phyloP scores from a whole-genome alignment of 2,329 filamentous ascomycete genomes.

The Phoma herbarum region DNA sequence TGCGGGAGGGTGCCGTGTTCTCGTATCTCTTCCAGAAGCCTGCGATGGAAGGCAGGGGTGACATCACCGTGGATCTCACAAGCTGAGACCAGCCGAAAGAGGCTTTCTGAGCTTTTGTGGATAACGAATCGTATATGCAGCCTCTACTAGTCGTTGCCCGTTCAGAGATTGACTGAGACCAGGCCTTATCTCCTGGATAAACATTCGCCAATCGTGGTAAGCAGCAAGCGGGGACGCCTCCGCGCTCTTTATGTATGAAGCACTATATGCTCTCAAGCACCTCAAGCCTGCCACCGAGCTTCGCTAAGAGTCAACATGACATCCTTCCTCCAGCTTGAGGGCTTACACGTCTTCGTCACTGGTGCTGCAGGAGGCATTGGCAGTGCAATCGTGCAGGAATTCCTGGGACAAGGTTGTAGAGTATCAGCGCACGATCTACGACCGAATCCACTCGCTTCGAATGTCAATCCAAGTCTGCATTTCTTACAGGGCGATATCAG shows the following conservation, averaged over 20 bases:
- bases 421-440: slow-evolving; percentile 63
- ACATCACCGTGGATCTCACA: neutral
- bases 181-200: slow-evolving; percentile 8
- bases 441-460: slow-evolving; percentile 45
- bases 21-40: slow-evolving; percentile 1
- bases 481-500: slow-evolving; percentile 59
- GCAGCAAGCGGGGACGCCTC: neutral
- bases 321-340: slow-evolving; percentile 60
- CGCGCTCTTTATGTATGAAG: neutral
- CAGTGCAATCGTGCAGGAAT: slow-evolving; percentile 59
- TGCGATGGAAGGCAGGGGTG: neutral
- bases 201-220: slow-evolving; percentile 5
- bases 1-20: neutral
- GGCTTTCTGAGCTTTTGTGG: neutral
- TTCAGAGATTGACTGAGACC: neutral
- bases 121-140: neutral
- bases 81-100: neutral
- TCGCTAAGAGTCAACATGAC: slow-evolving; percentile 24
- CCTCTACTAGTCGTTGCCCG: neutral
- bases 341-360: slow-evolving; percentile 63
- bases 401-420: slow-evolving; percentile 63
- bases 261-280: neutral
- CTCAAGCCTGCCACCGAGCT: neutral
- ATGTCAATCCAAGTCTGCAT: slow-evolving; percentile 50
- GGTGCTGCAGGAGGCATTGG: slow-evolving; percentile 64